Percentiles rank a stretch among this genome's conserved stretches.
Conservation (phyloP, 2,329 filamentous ascomycete species). For the Phoma sp. region DNA sequence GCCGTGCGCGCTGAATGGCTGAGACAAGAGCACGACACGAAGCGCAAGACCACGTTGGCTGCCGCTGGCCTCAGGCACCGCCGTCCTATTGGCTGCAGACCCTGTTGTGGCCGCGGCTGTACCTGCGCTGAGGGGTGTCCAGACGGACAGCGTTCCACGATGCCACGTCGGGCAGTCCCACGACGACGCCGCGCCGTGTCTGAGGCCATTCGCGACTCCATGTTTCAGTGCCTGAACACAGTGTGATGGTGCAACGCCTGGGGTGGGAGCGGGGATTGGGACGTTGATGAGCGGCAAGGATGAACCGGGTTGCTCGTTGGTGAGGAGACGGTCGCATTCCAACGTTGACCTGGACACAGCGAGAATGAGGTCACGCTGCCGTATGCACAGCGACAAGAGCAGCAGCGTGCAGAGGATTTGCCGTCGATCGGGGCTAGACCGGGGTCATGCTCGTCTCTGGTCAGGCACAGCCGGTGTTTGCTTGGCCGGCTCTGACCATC, state of each 20-base stretch:
- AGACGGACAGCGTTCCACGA: conserved; percentile 16
- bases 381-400: conserved; percentile 7
- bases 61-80: conserved; percentile 16
- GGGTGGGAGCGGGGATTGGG: conserved; percentile 22
- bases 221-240: conserved; percentile 32
- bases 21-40: conserved; percentile 11
- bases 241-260: conserved; percentile 25
- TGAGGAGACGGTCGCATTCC: conserved; percentile 10
- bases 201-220: conserved; percentile 25
- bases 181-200: conserved; percentile 10
- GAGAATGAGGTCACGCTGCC: conserved; percentile 14
- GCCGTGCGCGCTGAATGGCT: conserved; percentile 12
- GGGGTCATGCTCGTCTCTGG: conserved; percentile 1
- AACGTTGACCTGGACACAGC: conserved; percentile 14
- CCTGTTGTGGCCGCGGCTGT: conserved; percentile 14
- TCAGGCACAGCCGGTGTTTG: conserved; percentile 13
- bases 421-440: conserved; percentile 17
- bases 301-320: conserved; percentile 1
- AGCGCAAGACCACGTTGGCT: conserved; percentile 14
- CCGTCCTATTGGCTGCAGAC: conserved; percentile 3
- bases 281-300: conserved; percentile 8
- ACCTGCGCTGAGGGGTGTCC: conserved; percentile 4
- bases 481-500: conserved; percentile 5
- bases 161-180: conserved; percentile 18
- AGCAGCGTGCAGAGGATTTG: conserved; percentile 21